Base-by-base conservation (phyloP, 2,329 filamentous ascomycete species). In the Setomelanomma holmii region DNA sequence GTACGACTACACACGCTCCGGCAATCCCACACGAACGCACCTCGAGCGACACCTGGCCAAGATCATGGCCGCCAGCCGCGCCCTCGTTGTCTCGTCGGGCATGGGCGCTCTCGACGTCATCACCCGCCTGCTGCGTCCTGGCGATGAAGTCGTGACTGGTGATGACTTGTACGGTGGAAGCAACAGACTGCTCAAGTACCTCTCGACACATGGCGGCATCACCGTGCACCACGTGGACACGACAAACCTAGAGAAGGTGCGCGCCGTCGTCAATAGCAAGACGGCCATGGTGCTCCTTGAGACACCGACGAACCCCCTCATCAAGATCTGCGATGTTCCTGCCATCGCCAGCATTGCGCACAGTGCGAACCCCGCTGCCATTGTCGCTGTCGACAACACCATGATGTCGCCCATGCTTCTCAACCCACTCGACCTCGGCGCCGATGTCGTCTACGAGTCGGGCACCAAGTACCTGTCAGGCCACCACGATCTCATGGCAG, bases 31-130 rank as follows among this genome's bases (percentile, higher is more conserved):
- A 52, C 86, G 95, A 61, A 96, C 93, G 27, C 95, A 99, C 71
- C 86, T 99, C 58, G 95, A 99, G 80, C 87, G 93, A 53, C 95
- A 99, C 76, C 82, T 99, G 66, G 95, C 96, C 70, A 99, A 99
- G 84, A 96, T 99, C 74, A 99, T 99, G 96, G 93, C 91, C 66
- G 95, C 95, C 40, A 87, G 87, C 67, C 89, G 96, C 50, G 91
- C 91, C 8, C 85, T 99, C 44, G 93, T 96, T 42, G 93, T 98
- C 39, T 92, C 93, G 47, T 98, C 93, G 1, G 95, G 95, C 51
- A 99, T 99, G 95, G 95, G 92, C 46, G 95, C 95, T 20, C 81
- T 98, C 68, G 95, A 99, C 76, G 93, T 99, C 59, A 97, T 99
- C 63, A 96, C 92, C 14, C 88, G 95, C 47, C 81, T 98, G 12